A percentile compares a stretch with the other conserved stretches of the same genome.
phyloP scores from a whole-genome alignment of 192 early-diverging fungal genomes.

The Pilobolus umbonatus region DNA sequence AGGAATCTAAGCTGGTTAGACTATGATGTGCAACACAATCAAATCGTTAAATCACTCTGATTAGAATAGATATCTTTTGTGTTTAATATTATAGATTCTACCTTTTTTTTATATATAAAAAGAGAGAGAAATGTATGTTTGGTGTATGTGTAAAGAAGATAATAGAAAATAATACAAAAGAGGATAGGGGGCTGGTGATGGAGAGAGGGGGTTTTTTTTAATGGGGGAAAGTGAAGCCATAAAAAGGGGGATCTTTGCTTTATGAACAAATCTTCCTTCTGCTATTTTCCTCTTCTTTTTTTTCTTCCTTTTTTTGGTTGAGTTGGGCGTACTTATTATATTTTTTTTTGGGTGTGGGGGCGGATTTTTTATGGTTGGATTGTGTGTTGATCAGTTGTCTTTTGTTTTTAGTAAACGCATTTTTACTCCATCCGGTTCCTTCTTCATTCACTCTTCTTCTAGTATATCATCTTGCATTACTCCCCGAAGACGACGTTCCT shows the following conservation, averaged over 20 bases:
- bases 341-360: background rate
- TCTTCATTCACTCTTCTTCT: slow-evolving; percentile 19
- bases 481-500: slow-evolving; percentile 64
- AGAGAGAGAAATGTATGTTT: background rate
- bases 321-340: background rate
- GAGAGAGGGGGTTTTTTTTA: background rate
- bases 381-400: no score
- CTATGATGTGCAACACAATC: slow-evolving; percentile 4
- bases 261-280: no score
- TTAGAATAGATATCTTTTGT: no score
- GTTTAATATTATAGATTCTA: background rate
- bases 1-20: slow-evolving; percentile 6
- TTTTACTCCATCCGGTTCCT: no score
- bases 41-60: background rate
- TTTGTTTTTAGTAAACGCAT: no score
- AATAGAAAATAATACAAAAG: background rate
- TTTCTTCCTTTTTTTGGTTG: no score
- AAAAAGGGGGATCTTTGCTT: no score
- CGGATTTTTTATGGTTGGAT: no score
- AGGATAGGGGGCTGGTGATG: no score
- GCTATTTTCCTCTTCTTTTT: no score
- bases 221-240: background rate
- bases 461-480: slow-evolving; percentile 25
- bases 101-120: background rate
- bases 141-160: background rate